Evolutionary conservation across 108 stramenopile species (phyloP), one percentile per base, ranked within the genome.

Genomic region (Nitzschia sp.): DNA sequence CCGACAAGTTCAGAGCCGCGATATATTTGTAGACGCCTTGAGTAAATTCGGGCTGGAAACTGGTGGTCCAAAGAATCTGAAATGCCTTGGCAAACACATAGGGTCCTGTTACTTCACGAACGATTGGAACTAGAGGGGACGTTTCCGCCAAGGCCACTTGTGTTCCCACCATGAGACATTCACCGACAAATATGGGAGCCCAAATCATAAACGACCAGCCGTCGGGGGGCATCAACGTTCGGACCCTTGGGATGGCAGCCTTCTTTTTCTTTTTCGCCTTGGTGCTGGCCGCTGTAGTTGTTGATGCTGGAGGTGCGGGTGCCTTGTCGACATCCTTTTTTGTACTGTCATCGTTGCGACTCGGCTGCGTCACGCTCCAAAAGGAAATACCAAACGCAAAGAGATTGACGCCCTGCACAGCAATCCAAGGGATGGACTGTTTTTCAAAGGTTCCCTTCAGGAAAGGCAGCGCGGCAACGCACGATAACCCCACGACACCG

Each of bases 141-240:
- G 51, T 61, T 9, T 47, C 29, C 1, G 35, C 24, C 25, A 86
- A 59, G 26, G 76, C 81, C 8, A 79, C 67, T 17, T 68, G 55
- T 9, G 72, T 75, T 68, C 83, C 74, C 9, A 79, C 70, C 33
- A 73, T 59, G n/a, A 51, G 49, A 21, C 19, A 51, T 71, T 91
- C 90, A 29, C 90, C 90, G 11, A 88, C 46, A 71, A 78, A 91
- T 54, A 91, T 91, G 23, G 86, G 84, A 34, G 81, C 90, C 90
- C 90, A 91, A 5, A 91, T 91, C 19, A 81, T 67, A 59, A 91
- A 91, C 21, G 90, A 87, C 85, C 85, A 91, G 2, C 85, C 83
- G 24, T 85, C 76, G 46, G 90, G 90, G n/a, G 72, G 65, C 23
- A 91, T 69, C 26, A 91, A 56, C 9, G 86, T 85, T 60, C 79